A percentile compares a stretch with the other conserved stretches of the same genome.
These are phyloP conservation scores for Alternaria infectoria DNA, from an alignment of 2,329 filamentous ascomycete genomes.

Conservation along the genomic window DNA sequence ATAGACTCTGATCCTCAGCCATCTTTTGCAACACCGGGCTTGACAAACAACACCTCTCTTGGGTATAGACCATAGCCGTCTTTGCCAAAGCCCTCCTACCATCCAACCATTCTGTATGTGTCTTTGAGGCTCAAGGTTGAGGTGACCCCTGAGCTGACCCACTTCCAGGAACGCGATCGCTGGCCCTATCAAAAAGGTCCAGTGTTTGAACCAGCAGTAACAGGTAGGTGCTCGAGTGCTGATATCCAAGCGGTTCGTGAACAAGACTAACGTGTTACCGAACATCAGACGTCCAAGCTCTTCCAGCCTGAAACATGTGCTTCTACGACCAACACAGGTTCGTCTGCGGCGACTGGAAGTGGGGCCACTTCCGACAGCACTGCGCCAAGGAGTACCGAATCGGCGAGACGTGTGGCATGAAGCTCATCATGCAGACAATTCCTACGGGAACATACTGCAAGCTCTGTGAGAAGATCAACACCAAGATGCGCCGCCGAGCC, in stretches of 20 bases:
- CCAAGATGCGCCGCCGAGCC: constrained; percentile 75
- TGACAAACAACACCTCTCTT: constrained; percentile 31
- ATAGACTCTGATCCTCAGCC: constrained; percentile 29
- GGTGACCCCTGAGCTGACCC: constrained; percentile 40
- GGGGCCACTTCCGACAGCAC: constrained; percentile 90
- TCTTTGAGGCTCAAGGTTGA: constrained; percentile 27
- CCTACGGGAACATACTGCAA: constrained; percentile 73
- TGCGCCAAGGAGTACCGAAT: constrained; percentile 95
- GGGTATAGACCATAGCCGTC: constrained; percentile 14
- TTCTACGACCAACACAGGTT: constrained; percentile 93
- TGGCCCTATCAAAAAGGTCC: constrained; percentile 31
- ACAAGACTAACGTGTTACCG: constrained; percentile 38
- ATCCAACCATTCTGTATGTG: constrained; percentile 46
- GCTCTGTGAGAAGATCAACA: constrained; percentile 86
- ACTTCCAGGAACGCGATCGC: constrained; percentile 22
- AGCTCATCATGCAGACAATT: constrained; percentile 79
- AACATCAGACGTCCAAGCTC: constrained; percentile 38
- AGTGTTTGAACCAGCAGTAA: constrained; percentile 29
- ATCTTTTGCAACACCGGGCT: constrained; percentile 38
- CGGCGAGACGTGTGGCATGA: constrained; percentile 95
- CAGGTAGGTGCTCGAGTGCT: constrained; percentile 38
- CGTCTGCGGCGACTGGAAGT: constrained; percentile 89
- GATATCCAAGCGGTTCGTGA: constrained; percentile 36
- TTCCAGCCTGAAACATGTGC: constrained; percentile 70
- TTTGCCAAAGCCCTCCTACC: constrained; percentile 21